Evolutionary conservation across 306 rosid genomes (phyloP).

Genomic region (Quercus parvula): DNA sequence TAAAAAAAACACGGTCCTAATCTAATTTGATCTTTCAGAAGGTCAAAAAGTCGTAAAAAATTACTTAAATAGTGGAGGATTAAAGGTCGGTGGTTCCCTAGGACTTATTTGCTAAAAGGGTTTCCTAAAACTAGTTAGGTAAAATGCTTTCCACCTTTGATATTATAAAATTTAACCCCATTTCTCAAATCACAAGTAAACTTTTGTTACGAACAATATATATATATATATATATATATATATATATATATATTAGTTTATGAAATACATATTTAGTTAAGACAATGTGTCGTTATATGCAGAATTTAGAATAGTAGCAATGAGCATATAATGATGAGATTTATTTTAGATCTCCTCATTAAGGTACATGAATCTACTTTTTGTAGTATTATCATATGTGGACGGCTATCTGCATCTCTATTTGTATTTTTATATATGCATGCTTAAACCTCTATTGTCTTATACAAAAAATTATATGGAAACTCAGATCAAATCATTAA

Average conservation of each 20-base stretch:
- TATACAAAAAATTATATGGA: neutral
- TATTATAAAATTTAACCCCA: neutral
- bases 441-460: neutral
- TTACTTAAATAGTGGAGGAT: neutral
- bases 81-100: neutral
- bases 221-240: no score
- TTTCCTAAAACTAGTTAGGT: neutral
- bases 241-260: no score
- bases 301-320: neutral
- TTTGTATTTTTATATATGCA: neutral
- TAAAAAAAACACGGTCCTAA: neutral
- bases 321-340: neutral
- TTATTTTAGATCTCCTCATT: neutral
- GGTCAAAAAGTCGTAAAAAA: conserved; percentile 14
- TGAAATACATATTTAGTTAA: neutral
- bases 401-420: neutral
- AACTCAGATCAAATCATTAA: neutral
- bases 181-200: neutral
- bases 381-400: neutral
- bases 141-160: neutral
- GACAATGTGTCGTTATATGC: neutral
- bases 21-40: conserved; percentile 20
- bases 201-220: no score
- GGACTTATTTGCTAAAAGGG: neutral
- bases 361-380: neutral